Percentiles rank a stretch among this genome's conserved stretches.
phyloP scores from a whole-genome alignment of 1,284 basidiomycete genomes.

The Taiwanofungus camphoratus region DNA sequence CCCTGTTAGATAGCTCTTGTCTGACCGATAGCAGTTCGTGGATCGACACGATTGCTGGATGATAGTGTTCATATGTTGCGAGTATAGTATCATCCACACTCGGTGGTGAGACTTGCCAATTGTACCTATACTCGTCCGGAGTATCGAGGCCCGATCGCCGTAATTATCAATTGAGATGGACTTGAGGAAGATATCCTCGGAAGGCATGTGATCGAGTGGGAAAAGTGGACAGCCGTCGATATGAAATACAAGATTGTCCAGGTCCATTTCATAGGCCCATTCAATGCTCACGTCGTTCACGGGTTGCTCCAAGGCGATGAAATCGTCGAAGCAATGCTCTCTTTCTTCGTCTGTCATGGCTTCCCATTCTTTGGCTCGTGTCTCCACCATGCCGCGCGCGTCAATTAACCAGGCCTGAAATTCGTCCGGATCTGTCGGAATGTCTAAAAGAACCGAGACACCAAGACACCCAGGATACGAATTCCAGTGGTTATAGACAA shows the following conservation, averaged over 20 bases:
- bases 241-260: conserved; percentile 18
- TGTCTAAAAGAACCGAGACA: neutral
- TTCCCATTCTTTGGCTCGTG: neutral
- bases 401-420: neutral
- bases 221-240: conserved; percentile 18
- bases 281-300: conserved; percentile 13
- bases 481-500: conserved; percentile 1
- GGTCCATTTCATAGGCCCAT: conserved; percentile 22
- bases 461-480: conserved; percentile 6
- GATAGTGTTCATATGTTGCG: neutral
- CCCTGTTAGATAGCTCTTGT: neutral
- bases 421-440: neutral
- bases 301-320: neutral
- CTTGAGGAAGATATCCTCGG: conserved; percentile 12
- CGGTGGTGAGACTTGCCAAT: neutral
- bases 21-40: neutral
- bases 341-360: no score
- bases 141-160: conserved; percentile 10
- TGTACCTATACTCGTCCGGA: neutral
- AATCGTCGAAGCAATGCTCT: neutral
- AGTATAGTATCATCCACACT: neutral
- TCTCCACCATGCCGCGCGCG: neutral
- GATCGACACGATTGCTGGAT: neutral
- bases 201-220: conserved; percentile 18
- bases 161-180: conserved; percentile 15